Base-by-base conservation (phyloP, 2,329 filamentous ascomycete genomes). In the Aspergillus hiratsukae region DNA sequence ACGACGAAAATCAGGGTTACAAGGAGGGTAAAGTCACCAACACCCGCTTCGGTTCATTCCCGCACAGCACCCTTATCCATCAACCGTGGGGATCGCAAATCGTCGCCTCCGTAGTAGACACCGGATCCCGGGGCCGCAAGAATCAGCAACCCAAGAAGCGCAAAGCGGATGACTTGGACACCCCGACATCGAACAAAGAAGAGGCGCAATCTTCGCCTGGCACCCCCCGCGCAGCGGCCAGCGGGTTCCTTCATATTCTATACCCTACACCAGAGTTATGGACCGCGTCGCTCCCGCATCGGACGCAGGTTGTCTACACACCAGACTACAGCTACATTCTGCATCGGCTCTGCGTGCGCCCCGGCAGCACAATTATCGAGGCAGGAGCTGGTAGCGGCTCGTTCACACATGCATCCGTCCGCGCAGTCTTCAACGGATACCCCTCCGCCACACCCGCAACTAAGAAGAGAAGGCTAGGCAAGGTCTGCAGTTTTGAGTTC, bases 31-130 rank as follows among this genome's bases (percentile, higher is more conserved):
- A 86, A 49, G 88, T 91, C 2, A 85, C 92, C 53, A 97, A 96
- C 76, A 99, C 93, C 1, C 87, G 92, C 48, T 99, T 96, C 68
- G 94, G 94, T 50, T 96, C 92, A 0, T 93, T 91, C 58, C 89
- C 90, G 0, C 90, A 93, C 70, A 88, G 83, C 10, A 92, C 89
- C 0, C 76, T 93, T 48, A 82, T 96, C 54, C 81, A 85, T 4
- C 80, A 91, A 53, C 88, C 90, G 45, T 97, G 93, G 93, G 94
- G 94, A 28, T 91, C 89, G 6, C 94, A 97, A 71, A 87, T 97
- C 23, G 83, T 90, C 49, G 94, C 94, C 7, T 96, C 91, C 1
- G 85, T 87, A 31, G 91, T 97, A 55, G 90, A 97, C 68, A 97
- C 92, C 0, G 91, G 92, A 11, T 94, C 91, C n/a, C 81, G 91